Evolutionary conservation across 805 yeast species (phyloP).

Genomic region (Ogataea nakhonphanomensis): DNA sequence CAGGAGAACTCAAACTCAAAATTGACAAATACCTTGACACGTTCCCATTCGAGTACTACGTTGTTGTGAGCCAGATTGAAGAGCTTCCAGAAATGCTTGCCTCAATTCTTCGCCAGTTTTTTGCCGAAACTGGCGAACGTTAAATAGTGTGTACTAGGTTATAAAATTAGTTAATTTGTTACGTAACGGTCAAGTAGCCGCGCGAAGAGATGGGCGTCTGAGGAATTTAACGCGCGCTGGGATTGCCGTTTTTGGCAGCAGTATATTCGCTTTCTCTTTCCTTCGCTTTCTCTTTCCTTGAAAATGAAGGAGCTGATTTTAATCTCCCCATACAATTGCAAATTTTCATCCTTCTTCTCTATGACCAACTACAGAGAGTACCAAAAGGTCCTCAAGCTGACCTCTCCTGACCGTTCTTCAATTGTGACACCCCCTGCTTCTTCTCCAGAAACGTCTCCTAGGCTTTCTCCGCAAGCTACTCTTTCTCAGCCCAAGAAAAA

Average conservation of each 20-base stretch:
- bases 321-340: conserved; percentile 2
- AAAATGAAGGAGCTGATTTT: not conserved
- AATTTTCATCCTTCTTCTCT: conserved; percentile 5
- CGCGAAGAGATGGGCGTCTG: not conserved
- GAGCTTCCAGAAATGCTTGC: conserved; percentile 93
- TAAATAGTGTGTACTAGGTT: not conserved
- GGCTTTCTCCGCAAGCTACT: conserved; percentile 8
- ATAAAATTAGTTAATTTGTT: not conserved
- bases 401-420: conserved; percentile 6
- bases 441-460: conserved; percentile 23
- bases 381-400: conserved; percentile 30
- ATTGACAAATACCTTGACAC: conserved; percentile 84
- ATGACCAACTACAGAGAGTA: conserved; percentile 34
- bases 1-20: conserved; percentile 68
- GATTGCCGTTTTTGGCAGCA: too few relatives aligned
- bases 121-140: conserved; percentile 49
- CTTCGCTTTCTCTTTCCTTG: conserved; percentile 10
- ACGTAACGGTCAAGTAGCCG: not conserved
- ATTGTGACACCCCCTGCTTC: conserved; percentile 22
- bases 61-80: conserved; percentile 81
- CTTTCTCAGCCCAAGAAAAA: conserved; percentile 20
- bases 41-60: conserved; percentile 96
- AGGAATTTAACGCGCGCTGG: too few relatives aligned
- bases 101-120: conserved; percentile 85
- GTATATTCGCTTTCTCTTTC: conserved; percentile 4